Conservation (phyloP, 2,329 filamentous ascomycete genomes). For the Penicillium brevicompactum region DNA sequence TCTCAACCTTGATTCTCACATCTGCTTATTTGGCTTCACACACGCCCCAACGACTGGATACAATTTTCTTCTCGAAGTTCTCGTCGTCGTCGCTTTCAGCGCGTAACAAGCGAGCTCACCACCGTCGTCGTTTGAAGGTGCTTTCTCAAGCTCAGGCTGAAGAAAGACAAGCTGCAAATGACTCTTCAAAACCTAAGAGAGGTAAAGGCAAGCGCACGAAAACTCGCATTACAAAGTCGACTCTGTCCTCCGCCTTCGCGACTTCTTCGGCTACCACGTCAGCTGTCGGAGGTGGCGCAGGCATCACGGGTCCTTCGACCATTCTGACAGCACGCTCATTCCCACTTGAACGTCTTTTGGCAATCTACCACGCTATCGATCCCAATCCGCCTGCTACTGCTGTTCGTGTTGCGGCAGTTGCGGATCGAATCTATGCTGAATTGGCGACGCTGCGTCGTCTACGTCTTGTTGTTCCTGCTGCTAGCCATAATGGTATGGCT, state of each 20-base stretch:
- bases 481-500: conserved; percentile 34
- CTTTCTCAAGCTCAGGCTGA: conserved; percentile 42
- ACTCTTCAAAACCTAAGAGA: conserved; percentile 33
- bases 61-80: conserved; percentile 53
- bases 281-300: conserved; percentile 30
- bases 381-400: conserved; percentile 46
- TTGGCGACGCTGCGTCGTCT: conserved; percentile 50
- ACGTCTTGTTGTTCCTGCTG: conserved; percentile 48
- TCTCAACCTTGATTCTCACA: conserved; percentile 50
- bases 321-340: conserved; percentile 47
- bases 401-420: conserved; percentile 37
- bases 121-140: conserved; percentile 44
- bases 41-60: conserved; percentile 50
- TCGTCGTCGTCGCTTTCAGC: conserved; percentile 46
- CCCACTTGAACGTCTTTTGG: conserved; percentile 48
- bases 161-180: conserved; percentile 33
- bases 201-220: conserved; percentile 38
- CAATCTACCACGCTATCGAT: conserved; percentile 52
- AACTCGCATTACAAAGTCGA: conserved; percentile 45
- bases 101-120: conserved; percentile 48
- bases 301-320: conserved; percentile 40
- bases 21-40: conserved; percentile 52
- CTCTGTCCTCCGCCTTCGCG: conserved; percentile 42
- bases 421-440: conserved; percentile 49
- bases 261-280: conserved; percentile 42